Evolutionary conservation across 78 protist species (phyloP).

Genomic region (Cavenderia fasciculata): DNA sequence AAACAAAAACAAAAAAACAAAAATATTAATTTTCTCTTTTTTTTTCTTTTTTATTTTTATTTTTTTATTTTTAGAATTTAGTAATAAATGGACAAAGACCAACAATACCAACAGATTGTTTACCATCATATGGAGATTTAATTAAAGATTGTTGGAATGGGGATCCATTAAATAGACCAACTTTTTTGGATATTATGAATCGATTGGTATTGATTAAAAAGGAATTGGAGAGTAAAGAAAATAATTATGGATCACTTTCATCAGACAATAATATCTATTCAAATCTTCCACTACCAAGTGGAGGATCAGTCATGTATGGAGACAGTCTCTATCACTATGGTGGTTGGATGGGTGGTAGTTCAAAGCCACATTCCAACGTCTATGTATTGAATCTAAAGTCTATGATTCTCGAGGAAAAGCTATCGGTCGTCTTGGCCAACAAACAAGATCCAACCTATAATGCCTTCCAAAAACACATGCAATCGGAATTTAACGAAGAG

Average conservation of each 20-base stretch:
- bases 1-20: too few relatives aligned
- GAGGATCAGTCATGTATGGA: conserved; percentile 47
- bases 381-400: conserved; percentile 24
- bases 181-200: not conserved
- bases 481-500: conserved; percentile 56
- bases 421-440: conserved; percentile 11
- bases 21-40: too few relatives aligned
- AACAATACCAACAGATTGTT: conserved; percentile 54
- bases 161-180: conserved; percentile 62
- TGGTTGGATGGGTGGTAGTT: conserved; percentile 42
- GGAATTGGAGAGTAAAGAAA: conserved; percentile 42
- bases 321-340: conserved; percentile 53
- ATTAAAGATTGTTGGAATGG: conserved; percentile 72
- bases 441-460: conserved; percentile 39
- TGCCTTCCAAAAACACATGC: conserved; percentile 50
- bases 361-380: conserved; percentile 62
- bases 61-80: not conserved
- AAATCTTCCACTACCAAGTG: conserved; percentile 50
- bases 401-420: conserved; percentile 56
- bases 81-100: conserved; percentile 59
- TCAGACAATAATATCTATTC: conserved; percentile 59
- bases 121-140: conserved; percentile 67
- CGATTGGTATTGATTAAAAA: conserved; percentile 15
- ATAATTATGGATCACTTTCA: conserved; percentile 29
- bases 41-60: too few relatives aligned